Percentiles rank a stretch among this genome's conserved stretches.
phyloP scores from a whole-genome alignment of 176 grass and related monocot genomes.

The Saccharum officinarum region DNA sequence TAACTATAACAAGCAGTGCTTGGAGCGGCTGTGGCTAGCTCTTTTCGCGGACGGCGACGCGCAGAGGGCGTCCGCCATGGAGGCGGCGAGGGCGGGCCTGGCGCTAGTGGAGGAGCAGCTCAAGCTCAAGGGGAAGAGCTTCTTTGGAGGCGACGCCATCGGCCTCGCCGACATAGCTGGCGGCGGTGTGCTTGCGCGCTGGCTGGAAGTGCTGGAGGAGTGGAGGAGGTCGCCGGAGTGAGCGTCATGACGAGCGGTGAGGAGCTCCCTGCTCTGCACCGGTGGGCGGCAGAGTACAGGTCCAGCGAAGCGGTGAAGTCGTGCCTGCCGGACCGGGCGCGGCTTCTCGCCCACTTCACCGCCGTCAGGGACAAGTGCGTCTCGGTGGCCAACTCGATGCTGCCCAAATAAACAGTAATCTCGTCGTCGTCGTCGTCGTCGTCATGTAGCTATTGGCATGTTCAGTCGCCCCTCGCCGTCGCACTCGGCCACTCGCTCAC shows the following conservation, averaged over 20 bases:
- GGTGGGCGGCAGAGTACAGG: slow-evolving; percentile 39
- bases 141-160: slow-evolving; percentile 52
- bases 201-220: slow-evolving; percentile 37
- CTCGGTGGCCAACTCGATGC: slow-evolving; percentile 5
- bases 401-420: neutral
- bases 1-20: neutral
- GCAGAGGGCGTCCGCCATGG: slow-evolving; percentile 20
- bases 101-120: slow-evolving; percentile 29
- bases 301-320: neutral
- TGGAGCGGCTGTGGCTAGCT: neutral
- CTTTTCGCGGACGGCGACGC: slow-evolving; percentile 45
- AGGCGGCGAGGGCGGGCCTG: slow-evolving; percentile 38
- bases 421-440: no score
- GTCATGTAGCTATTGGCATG: no score
- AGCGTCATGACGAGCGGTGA: slow-evolving; percentile 17
- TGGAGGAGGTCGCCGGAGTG: slow-evolving; percentile 48
- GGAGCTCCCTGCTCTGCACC: slow-evolving; percentile 27
- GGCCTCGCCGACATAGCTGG: slow-evolving; percentile 42
- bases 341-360: slow-evolving; percentile 17
- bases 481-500: no score
- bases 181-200: slow-evolving; percentile 27
- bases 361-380: slow-evolving; percentile 6
- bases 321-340: slow-evolving; percentile 26
- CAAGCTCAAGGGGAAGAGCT: slow-evolving; percentile 48
- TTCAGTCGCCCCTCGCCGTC: no score